Percentiles rank a stretch among this genome's conserved stretches.
Conservation (phyloP, 345 rosid species). For the Diplotaxis tenuifolia region DNA sequence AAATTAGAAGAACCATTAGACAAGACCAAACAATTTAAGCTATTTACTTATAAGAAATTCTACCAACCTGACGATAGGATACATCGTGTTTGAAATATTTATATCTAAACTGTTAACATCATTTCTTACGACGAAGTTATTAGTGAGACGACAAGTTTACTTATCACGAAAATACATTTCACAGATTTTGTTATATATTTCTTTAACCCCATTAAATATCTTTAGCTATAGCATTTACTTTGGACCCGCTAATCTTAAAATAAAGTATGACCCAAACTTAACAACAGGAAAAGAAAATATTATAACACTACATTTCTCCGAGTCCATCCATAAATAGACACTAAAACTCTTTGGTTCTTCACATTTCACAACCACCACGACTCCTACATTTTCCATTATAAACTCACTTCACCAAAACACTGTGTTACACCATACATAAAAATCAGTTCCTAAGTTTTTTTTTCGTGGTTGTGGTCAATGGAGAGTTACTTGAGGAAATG, state of each 20-base stretch:
- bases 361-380: constrained; percentile 27
- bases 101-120: background rate
- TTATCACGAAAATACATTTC: constrained; percentile 1
- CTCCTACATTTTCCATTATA: background rate
- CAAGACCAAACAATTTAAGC: background rate
- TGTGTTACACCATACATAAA: background rate
- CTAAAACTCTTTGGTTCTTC: constrained; percentile 23
- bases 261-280: background rate
- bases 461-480: constrained; percentile 23
- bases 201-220: constrained; percentile 3
- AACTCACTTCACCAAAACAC: background rate
- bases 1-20: background rate
- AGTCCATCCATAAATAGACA: constrained; percentile 36
- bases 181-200: background rate
- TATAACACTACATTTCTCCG: constrained; percentile 5
- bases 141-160: constrained; percentile 20
- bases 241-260: background rate
- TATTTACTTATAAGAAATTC: background rate
- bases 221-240: background rate
- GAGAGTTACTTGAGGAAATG: constrained; percentile 38
- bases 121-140: constrained; percentile 4
- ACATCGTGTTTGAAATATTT: background rate
- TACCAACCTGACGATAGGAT: background rate
- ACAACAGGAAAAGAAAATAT: background rate
- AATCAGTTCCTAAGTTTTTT: background rate